Conservation (phyloP, 306 rosid species). For the Lathyrus sativus region DNA sequence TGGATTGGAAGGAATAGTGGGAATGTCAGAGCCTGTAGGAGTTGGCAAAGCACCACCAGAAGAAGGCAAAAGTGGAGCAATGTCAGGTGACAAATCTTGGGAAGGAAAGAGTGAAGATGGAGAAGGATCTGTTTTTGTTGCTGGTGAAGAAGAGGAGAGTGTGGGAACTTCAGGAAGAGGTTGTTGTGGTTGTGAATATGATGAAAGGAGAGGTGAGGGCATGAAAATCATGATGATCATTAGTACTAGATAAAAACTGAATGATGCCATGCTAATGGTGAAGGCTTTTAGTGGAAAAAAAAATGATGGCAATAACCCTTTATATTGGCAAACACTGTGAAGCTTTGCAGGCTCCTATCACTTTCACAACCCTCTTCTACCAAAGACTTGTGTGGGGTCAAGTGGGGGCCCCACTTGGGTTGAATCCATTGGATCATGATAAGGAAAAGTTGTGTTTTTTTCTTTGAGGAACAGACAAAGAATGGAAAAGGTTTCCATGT, state of each 20-base stretch:
- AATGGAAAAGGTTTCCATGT: conserved; percentile 46
- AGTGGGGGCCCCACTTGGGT: conserved; percentile 47
- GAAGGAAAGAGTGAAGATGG: conserved; percentile 45
- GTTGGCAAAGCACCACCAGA: conserved; percentile 63
- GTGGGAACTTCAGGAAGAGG: conserved; percentile 44
- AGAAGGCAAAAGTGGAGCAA: conserved; percentile 85
- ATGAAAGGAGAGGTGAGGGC: conserved; percentile 50
- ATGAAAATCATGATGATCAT: conserved; percentile 51
- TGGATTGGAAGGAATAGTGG: conserved; percentile 84
- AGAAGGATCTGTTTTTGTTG: conserved; percentile 44
- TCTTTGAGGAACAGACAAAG: conserved; percentile 52
- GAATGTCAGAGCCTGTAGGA: conserved; percentile 60
- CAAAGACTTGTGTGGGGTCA: conserved; percentile 46
- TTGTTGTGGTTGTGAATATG: conserved; percentile 41
- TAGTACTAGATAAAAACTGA: conserved; percentile 49
- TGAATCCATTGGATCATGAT: conserved; percentile 41
- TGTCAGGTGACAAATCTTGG: conserved; percentile 73
- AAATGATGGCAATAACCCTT: conserved; percentile 51
- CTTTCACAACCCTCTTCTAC: conserved; percentile 7
- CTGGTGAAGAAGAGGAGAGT: conserved; percentile 49
- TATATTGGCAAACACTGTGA: conserved; percentile 39
- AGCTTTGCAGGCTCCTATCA: conserved; percentile 34
- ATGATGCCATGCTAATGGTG: conserved; percentile 55
- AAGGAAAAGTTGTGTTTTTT: conserved; percentile 49
- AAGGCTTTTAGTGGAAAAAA: conserved; percentile 45